These are phyloP conservation scores for Mrakia blollopis DNA, from an alignment of 768 basidiomycete species.

Conservation along the genomic window DNA sequence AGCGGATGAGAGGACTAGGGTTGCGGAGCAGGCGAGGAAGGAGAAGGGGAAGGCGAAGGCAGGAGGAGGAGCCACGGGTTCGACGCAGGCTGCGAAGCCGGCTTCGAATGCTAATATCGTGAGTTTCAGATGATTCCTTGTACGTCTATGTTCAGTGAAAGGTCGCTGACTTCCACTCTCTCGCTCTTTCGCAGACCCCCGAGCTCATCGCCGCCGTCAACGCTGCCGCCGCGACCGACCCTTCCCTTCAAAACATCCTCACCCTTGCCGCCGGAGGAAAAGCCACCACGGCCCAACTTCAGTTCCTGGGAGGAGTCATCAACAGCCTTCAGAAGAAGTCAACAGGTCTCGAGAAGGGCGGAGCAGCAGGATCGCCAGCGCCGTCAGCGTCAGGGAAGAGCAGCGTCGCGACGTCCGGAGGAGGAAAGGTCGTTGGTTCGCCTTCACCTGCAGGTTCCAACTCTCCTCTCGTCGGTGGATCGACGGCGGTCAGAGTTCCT, in stretches of 20 bases:
- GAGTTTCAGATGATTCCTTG: neutral
- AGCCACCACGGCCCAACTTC: constrained; percentile 61
- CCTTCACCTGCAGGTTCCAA: neutral
- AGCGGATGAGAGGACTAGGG: neutral
- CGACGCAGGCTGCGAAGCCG: neutral
- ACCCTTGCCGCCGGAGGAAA: constrained; percentile 60
- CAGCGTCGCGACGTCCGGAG: neutral
- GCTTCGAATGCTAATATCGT: neutral
- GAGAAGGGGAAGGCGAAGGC: neutral
- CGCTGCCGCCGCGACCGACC: constrained; percentile 60
- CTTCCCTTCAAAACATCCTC: constrained; percentile 62
- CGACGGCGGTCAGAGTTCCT: too few species aligned
- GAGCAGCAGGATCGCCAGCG: neutral
- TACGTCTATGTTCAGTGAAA: too few species aligned
- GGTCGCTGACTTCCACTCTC: too few species aligned
- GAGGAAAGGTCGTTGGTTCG: neutral
- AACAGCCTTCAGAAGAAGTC: constrained; percentile 53
- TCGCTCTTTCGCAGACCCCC: constrained; percentile 54
- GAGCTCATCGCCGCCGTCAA: constrained; percentile 62
- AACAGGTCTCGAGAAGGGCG: neutral
- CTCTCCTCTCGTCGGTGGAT: too few species aligned
- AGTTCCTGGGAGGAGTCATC: constrained; percentile 69
- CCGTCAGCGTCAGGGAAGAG: too few species aligned
- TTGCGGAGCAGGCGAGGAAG: neutral
- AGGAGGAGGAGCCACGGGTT: neutral